A percentile compares a stretch with the other conserved stretches of the same genome.
These are phyloP conservation scores for Fusarium begoniae DNA, from an alignment of 2,329 filamentous ascomycete genomes.

Conservation along the genomic window DNA sequence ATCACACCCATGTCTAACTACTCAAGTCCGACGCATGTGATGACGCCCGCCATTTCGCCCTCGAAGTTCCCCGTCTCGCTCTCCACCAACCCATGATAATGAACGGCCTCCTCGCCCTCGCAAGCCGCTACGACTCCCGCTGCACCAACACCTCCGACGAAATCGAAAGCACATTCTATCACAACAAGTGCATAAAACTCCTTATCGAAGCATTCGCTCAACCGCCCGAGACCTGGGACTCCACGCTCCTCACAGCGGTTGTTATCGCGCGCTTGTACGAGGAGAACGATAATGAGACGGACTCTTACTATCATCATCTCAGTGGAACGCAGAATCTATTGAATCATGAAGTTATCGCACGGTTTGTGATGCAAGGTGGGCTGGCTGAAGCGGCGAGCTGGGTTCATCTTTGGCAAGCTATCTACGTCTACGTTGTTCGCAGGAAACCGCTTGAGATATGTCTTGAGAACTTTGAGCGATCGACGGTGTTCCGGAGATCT, in stretches of 20 bases:
- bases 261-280: not conserved
- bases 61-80: not conserved
- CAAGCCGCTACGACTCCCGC: not conserved
- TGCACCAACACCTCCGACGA: not conserved
- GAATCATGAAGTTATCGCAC: not conserved
- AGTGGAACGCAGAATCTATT: not conserved
- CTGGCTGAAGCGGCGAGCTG: not conserved
- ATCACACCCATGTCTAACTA: too few species aligned
- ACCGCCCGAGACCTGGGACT: not conserved
- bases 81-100: conserved; percentile 3
- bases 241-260: not conserved
- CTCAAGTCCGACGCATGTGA: not conserved
- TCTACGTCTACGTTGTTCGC: not conserved
- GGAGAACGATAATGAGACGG: not conserved
- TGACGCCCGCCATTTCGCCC: not conserved
- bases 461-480: not conserved
- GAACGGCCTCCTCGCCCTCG: not conserved
- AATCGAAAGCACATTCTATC: conserved; percentile 1
- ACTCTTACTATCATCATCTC: conserved; percentile 1
- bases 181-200: not conserved
- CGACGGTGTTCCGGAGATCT: not conserved
- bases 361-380: not conserved
- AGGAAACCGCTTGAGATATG: not conserved
- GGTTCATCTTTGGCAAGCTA: not conserved
- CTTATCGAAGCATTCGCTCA: not conserved